Evolutionary conservation across 768 basidiomycete species (phyloP), one percentile per base, ranked within the genome.

Genomic region (Botryobasidium botryosum): DNA sequence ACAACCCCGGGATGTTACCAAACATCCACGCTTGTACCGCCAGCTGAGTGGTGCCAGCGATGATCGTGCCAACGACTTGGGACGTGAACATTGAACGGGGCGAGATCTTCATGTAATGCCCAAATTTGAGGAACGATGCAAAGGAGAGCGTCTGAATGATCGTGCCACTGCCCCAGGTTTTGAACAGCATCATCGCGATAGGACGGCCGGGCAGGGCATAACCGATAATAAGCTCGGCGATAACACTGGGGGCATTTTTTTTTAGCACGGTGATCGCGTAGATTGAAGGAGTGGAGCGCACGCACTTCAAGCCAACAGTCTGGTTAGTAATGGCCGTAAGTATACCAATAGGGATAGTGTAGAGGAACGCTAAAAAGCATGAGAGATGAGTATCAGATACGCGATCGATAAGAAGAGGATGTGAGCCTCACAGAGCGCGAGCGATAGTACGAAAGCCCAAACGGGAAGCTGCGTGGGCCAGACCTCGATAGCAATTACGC

Each of bases 171-270:
- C 60, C 58, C 54, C 52, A 57, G 12, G 57, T 55, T 46, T 61
- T 60, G 58, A 61, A 61, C 41, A 61, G 47, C 54, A 58, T 62
- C 61, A 61, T 61, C 27, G 85, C 87, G 49, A 90, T 63, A 1
- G 87, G 85, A 39, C 69, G 71, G 7, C 80, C 83, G n/a, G 85
- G 83, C 35, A 85, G 64, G 44, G 78, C 64, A 59, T 86, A 90
- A 12, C 81, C 81, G 33, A 77, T 71, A 43, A 84, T 70, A 24
- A 83, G 64, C 55, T 85, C 81, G 2, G 79, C 77, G 49, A 84
- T 71, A 23, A 83, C 79, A 55, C 70, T 71, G 8, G 28, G 13
- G 12, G 24, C n/a, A n/a, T n/a, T n/a, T n/a, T n/a, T n/a, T n/a
- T n/a, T n/a, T n/a, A n/a, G n/a, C n/a, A n/a, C n/a, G n/a, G n/a